Evolutionary conservation across 2,329 filamentous ascomycete genomes (phyloP), one percentile per base, ranked within the genome.

Genomic region (Westerdykella ornata): DNA sequence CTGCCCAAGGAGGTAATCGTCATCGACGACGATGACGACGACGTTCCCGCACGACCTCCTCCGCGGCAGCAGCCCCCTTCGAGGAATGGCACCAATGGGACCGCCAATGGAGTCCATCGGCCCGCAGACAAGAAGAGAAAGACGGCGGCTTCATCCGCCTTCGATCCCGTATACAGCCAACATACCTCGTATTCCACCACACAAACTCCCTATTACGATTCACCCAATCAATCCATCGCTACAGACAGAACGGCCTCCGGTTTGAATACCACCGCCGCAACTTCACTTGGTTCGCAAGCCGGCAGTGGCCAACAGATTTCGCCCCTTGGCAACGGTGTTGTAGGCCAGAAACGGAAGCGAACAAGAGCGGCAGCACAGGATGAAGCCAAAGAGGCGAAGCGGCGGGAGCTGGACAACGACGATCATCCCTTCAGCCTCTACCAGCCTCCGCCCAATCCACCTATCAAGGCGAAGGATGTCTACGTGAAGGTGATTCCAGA

Each of bases 311-410:
- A 71, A 28, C 82, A 85, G 57, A 82, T 85, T 38, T 78, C 64
- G 28, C 65, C 65, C 22, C 52, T 81, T 52, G 81, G 83, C 48
- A 77, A 82, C 38, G 72, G 72, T 22, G 73, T 77, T 39, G 72
- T 80, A n/a, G 87, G 88, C 26, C 85, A 92, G 66, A 97, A 97
- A 72, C 79, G 89, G 57, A 96, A 95, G 70, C 80, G 92, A 46
- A 88, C 85, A 34, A 80, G 87, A 46, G 85, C 89, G 52, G 85
- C 89, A 51, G 76, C 82, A 42, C 84, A 86, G 57, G 86, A 88
- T 60, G 86, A 94, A 63, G 82, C 85, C 41, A 90, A 88, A 63
- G 57, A 66, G 44, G 63, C 64, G 19, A 68, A 68, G 54, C 76
- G 83, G 52, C 78, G 84, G 55, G 85, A 92, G 57, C 70, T 84